Evolutionary conservation across 140 eudicot genomes (phyloP).

Genomic region (Senecio squalidus): DNA sequence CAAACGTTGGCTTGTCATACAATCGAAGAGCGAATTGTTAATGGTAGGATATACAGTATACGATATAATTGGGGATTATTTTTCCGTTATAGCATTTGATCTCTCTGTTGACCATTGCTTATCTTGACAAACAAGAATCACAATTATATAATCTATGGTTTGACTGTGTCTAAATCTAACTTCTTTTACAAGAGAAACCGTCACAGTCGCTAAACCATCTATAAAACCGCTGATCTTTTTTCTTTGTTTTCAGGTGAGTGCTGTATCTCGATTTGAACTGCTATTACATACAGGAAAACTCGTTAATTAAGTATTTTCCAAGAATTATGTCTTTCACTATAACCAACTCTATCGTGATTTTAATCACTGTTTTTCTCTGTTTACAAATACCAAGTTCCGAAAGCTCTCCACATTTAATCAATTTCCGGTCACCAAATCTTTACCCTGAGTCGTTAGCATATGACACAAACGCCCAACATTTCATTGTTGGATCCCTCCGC

Average conservation of each 20-base stretch:
- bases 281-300: too few relatives aligned
- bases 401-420: conserved; percentile 53
- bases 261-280: background rate
- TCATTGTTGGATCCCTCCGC: conserved; percentile 65
- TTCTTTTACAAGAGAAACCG: conserved; percentile 17
- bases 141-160: background rate
- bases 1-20: too few relatives aligned
- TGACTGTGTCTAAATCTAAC: conserved; percentile 14
- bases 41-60: too few relatives aligned
- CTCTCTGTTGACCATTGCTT: background rate
- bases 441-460: conserved; percentile 67
- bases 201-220: background rate
- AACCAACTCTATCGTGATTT: conserved; percentile 14
- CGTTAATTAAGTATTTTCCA: too few relatives aligned
- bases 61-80: too few relatives aligned
- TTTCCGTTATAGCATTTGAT: background rate
- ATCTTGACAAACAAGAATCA: conserved; percentile 14
- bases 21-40: too few relatives aligned
- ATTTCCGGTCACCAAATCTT: conserved; percentile 60
- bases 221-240: conserved; percentile 6
- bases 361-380: conserved; percentile 16
- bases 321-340: conserved; percentile 21
- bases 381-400: conserved; percentile 13
- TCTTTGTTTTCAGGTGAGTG: conserved; percentile 17
- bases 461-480: conserved; percentile 67